Evolutionary conservation across 441 rosid species (phyloP).

Genomic region (Melastoma candidum): DNA sequence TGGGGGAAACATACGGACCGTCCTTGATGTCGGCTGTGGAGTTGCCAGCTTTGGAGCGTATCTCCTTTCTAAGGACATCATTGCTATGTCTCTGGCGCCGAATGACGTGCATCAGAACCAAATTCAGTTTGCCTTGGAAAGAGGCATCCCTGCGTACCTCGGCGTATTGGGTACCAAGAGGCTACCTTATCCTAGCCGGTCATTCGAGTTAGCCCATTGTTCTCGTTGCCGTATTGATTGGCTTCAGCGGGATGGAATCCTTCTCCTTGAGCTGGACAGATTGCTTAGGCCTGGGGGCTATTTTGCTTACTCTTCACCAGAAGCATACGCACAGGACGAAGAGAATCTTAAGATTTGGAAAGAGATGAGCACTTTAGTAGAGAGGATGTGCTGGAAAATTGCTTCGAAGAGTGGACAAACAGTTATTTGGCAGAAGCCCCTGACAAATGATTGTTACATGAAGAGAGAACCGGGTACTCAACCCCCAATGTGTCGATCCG

Average conservation of each 20-base stretch:
- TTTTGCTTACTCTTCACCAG: slow-evolving; percentile 98
- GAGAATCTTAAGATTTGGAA: slow-evolving; percentile 89
- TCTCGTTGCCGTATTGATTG: slow-evolving; percentile 98
- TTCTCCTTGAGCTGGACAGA: slow-evolving; percentile 96
- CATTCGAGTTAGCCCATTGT: slow-evolving; percentile 96
- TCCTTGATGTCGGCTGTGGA: slow-evolving; percentile 97
- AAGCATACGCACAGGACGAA: slow-evolving; percentile 97
- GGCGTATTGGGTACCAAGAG: slow-evolving; percentile 96
- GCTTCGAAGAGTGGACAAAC: slow-evolving; percentile 92
- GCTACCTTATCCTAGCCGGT: slow-evolving; percentile 98
- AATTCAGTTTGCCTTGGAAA: slow-evolving; percentile 95
- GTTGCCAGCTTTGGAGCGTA: slow-evolving; percentile 99
- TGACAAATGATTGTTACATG: slow-evolving; percentile 82
- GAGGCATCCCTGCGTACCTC: slow-evolving; percentile 98
- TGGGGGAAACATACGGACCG: slow-evolving; percentile 72
- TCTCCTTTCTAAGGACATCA: slow-evolving; percentile 75
- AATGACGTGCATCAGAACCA: slow-evolving; percentile 99
- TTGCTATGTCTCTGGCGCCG: slow-evolving; percentile 91
- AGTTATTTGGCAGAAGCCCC: slow-evolving; percentile 95
- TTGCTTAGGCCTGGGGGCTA: slow-evolving; percentile 97
- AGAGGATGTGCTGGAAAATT: slow-evolving; percentile 91
- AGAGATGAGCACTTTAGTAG: slow-evolving; percentile 87
- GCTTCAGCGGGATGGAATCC: slow-evolving; percentile 98
- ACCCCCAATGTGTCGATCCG: slow-evolving; percentile 88
- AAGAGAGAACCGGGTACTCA: slow-evolving; percentile 76